Conservation (phyloP, 163 green algal genomes). For the Prototheca stagnorum region DNA sequence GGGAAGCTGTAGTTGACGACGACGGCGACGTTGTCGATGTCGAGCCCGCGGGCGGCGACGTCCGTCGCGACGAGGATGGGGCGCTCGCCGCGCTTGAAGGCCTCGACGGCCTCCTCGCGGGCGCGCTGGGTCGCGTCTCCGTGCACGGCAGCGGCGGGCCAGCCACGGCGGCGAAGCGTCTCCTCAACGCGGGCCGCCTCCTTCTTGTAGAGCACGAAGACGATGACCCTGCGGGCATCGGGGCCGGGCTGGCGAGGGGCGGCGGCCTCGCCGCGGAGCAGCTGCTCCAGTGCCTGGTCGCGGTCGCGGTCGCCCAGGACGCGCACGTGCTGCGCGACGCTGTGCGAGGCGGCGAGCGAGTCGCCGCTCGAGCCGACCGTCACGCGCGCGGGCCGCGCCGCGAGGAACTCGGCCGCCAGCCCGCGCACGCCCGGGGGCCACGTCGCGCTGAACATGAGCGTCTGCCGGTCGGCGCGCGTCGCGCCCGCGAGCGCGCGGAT, state of each 20-base stretch:
- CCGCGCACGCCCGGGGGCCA: slow-evolving; percentile 74
- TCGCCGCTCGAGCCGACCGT: slow-evolving; percentile 71
- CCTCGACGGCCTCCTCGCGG: slow-evolving; percentile 60
- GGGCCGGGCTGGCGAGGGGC: too few relatives aligned
- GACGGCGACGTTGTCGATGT: slow-evolving; percentile 51
- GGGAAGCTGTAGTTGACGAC: slow-evolving; percentile 95
- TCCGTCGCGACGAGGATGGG: slow-evolving; percentile 66
- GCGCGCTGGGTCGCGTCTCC: slow-evolving; percentile 77
- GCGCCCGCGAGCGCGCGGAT: slow-evolving; percentile 50
- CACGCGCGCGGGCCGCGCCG: slow-evolving; percentile 44
- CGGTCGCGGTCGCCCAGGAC: slow-evolving; percentile 48
- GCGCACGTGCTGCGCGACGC: slow-evolving; percentile 67
- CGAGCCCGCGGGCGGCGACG: slow-evolving; percentile 55
- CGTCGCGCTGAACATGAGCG: slow-evolving; percentile 89
- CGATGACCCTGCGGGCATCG: slow-evolving; percentile 43
- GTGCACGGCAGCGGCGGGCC: slow-evolving; percentile 67
- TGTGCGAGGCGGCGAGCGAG: slow-evolving; percentile 76
- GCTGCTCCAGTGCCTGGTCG: slow-evolving; percentile 49
- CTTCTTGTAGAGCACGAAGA: slow-evolving; percentile 95
- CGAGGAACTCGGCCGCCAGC: slow-evolving; percentile 77
- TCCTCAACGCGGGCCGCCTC: slow-evolving; percentile 69
- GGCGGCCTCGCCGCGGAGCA: slow-evolving; percentile 28
- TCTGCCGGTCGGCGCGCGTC: slow-evolving; percentile 65
- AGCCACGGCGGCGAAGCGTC: slow-evolving; percentile 50
- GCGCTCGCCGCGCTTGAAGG: slow-evolving; percentile 48